phyloP scores from a whole-genome alignment of 2,329 filamentous ascomycete species.

The Dactylellina leptospora region DNA sequence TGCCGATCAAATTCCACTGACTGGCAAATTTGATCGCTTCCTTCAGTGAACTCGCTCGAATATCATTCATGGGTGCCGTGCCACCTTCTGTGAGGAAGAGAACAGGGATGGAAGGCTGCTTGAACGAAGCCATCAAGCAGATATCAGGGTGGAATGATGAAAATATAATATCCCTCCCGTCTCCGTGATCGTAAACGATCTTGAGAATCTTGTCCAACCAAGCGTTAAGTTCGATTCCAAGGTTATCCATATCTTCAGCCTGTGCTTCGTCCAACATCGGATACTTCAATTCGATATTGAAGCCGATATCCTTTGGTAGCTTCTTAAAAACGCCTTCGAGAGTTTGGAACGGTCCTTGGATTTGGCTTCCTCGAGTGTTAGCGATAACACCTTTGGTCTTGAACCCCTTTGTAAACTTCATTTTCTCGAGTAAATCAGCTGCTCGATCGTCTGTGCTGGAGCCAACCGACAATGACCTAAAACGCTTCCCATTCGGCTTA shows the following conservation, averaged over 20 bases:
- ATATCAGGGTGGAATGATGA: conserved; percentile 98
- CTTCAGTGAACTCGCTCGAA: conserved; percentile 88
- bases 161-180: conserved; percentile 91
- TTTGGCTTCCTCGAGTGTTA: conserved; percentile 91
- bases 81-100: conserved; percentile 93
- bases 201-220: conserved; percentile 93
- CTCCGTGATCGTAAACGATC: conserved; percentile 86
- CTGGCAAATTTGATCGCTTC: conserved; percentile 94
- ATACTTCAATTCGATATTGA: conserved; percentile 99
- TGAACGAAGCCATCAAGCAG: conserved; percentile 91
- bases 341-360: conserved; percentile 94
- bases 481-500: conserved; percentile 52
- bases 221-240: conserved; percentile 92
- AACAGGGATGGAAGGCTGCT: conserved; percentile 86
- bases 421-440: conserved; percentile 76
- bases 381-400: conserved; percentile 93
- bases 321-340: conserved; percentile 91
- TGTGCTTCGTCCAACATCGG: conserved; percentile 96
- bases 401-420: conserved; percentile 97
- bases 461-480: conserved; percentile 70
- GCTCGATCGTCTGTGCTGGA: conserved; percentile 61
- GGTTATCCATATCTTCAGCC: conserved; percentile 95
- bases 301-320: conserved; percentile 82
- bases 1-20: conserved; percentile 91
- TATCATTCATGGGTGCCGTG: conserved; percentile 80